phyloP scores from a whole-genome alignment of 1,139 yeast species.

The Blastobotrys apis region DNA sequence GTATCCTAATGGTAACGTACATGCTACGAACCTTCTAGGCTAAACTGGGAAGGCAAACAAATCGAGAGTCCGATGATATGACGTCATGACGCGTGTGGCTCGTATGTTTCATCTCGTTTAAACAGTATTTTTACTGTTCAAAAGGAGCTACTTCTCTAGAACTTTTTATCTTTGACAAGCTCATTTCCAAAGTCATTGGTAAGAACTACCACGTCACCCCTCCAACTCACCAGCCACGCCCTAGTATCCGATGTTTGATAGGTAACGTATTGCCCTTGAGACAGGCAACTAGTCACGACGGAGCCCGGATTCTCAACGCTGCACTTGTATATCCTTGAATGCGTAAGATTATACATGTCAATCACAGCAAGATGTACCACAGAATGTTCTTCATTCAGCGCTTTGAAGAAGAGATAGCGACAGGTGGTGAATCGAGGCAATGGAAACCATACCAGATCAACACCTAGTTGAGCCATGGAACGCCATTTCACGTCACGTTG shows the following conservation, averaged over 20 bases:
- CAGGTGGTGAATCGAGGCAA: neutral
- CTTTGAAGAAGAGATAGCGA: constrained; percentile 1
- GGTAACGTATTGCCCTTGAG: neutral
- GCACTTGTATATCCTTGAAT: neutral
- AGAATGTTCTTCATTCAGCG: neutral
- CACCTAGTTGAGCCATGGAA: neutral
- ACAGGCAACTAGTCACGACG: neutral
- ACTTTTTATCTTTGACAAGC: neutral
- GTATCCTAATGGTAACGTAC: no score
- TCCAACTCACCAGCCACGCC: constrained; percentile 4
- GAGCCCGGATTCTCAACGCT: neutral
- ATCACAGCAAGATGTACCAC: neutral
- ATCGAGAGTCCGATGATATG: no score
- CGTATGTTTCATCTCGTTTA: neutral
- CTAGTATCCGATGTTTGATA: neutral
- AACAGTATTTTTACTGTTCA: neutral
- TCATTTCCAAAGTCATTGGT: neutral
- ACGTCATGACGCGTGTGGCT: no score
- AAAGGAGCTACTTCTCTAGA: neutral
- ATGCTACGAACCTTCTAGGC: no score
- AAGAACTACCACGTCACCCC: neutral
- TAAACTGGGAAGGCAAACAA: no score
- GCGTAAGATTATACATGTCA: neutral
- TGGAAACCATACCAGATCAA: neutral
- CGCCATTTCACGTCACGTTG: neutral